Evolutionary conservation across 2,329 filamentous ascomycete genomes (phyloP).

Genomic region (Pseudonectria buxi): DNA sequence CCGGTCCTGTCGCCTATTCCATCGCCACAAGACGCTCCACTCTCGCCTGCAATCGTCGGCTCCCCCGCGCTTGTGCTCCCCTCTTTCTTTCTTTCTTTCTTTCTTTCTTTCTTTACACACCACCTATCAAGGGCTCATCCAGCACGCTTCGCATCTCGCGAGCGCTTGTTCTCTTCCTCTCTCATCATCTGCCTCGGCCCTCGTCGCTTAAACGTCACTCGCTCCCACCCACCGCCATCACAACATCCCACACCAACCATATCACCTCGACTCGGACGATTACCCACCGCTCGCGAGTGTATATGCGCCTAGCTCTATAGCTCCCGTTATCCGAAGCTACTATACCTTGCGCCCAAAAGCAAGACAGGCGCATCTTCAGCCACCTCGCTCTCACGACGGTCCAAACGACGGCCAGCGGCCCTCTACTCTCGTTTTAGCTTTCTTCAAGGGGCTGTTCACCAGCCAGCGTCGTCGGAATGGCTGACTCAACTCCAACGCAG

Average conservation of each 20-base stretch:
- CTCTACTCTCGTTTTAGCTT: not conserved
- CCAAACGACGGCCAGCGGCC: not conserved
- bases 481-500: constrained; percentile 11
- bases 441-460: constrained; percentile 5
- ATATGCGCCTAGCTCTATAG: not conserved
- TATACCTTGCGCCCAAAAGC: too few species aligned
- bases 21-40: constrained; percentile 1
- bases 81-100: not conserved
- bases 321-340: too few species aligned
- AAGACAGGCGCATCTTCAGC: too few species aligned
- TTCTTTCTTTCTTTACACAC: too few species aligned
- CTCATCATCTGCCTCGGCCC: not conserved
- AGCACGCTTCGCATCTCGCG: constrained; percentile 8
- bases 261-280: constrained; percentile 1
- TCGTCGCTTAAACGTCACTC: not conserved
- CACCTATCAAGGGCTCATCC: too few species aligned
- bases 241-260: not conserved
- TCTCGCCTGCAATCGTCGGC: not conserved
- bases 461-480: constrained; percentile 15
- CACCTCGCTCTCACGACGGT: too few species aligned
- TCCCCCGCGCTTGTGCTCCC: not conserved
- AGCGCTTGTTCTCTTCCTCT: constrained; percentile 1
- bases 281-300: not conserved
- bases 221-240: not conserved
- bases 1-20: constrained; percentile 16